phyloP scores from a whole-genome alignment of 495 filamentous ascomycete genomes.

The Hamigera avellanea region DNA sequence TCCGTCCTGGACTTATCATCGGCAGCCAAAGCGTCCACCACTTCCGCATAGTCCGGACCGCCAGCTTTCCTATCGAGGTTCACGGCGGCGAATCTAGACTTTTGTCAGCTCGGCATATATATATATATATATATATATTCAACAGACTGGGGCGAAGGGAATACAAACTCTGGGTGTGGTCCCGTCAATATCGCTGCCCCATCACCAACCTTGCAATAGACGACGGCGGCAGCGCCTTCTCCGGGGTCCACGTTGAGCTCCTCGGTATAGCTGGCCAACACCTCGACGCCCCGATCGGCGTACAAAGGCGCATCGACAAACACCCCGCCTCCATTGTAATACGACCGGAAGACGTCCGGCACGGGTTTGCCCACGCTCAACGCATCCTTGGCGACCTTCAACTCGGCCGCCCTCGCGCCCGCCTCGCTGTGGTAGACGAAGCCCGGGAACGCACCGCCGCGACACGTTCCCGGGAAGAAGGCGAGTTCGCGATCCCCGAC shows the following conservation, averaged over 20 bases:
- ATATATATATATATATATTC: no score
- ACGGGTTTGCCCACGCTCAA: constrained; percentile 43
- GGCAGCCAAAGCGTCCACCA: constrained; percentile 56
- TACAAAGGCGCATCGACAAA: constrained; percentile 69
- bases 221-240: constrained; percentile 57
- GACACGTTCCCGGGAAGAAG: constrained; percentile 80
- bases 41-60: constrained; percentile 50
- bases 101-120: constrained; percentile 5
- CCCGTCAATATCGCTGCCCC: constrained; percentile 73
- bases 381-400: constrained; percentile 52
- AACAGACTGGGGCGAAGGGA: background rate
- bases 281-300: constrained; percentile 54
- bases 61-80: constrained; percentile 58
- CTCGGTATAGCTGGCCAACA: constrained; percentile 71
- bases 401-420: constrained; percentile 61
- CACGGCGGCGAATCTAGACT: constrained; percentile 63
- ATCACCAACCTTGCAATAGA: constrained; percentile 82
- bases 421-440: constrained; percentile 87
- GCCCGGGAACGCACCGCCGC: constrained; percentile 78
- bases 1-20: constrained; percentile 59
- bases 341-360: constrained; percentile 57
- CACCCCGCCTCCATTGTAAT: constrained; percentile 94
- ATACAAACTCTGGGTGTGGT: constrained; percentile 82
- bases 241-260: constrained; percentile 69
- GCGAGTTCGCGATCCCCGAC: constrained; percentile 74